A percentile compares a stretch with the other conserved stretches of the same genome.
phyloP scores from a whole-genome alignment of 108 stramenopile genomes.

The Stephanodiscus triporus region DNA sequence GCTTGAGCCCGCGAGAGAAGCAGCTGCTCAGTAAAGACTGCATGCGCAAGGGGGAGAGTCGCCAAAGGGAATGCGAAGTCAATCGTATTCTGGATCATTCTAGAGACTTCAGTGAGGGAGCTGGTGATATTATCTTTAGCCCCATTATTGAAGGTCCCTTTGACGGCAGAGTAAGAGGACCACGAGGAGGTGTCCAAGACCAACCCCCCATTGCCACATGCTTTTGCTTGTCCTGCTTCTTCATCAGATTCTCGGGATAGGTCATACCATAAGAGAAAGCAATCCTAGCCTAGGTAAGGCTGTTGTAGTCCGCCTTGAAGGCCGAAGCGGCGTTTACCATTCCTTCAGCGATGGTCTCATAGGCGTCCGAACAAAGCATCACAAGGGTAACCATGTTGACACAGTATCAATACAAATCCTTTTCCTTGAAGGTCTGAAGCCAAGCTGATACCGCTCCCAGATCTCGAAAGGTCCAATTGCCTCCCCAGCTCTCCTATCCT shows the following conservation, averaged over 20 bases:
- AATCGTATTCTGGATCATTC: background rate
- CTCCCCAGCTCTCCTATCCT: too few species aligned
- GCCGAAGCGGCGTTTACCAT: background rate
- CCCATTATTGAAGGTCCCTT: conserved; percentile 1
- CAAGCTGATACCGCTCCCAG: too few species aligned
- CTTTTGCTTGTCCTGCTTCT: background rate
- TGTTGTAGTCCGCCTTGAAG: background rate
- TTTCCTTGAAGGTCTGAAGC: too few species aligned
- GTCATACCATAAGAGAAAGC: background rate
- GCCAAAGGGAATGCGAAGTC: background rate
- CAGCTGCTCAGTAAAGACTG: background rate
- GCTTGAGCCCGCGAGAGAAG: background rate
- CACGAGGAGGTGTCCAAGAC: background rate
- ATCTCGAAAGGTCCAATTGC: too few species aligned
- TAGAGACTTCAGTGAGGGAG: background rate
- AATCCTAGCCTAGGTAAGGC: background rate
- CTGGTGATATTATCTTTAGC: background rate
- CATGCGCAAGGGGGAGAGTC: background rate
- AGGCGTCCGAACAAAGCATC: background rate
- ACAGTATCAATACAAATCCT: background rate
- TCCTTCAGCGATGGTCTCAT: background rate
- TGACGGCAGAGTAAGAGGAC: background rate
- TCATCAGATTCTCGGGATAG: conserved; percentile 5
- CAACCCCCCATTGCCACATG: background rate
- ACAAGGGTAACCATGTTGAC: background rate